Percentiles rank a stretch among this genome's conserved stretches.
Conservation (phyloP, 129 eudicot genomes). For the Artemisia tridentata region DNA sequence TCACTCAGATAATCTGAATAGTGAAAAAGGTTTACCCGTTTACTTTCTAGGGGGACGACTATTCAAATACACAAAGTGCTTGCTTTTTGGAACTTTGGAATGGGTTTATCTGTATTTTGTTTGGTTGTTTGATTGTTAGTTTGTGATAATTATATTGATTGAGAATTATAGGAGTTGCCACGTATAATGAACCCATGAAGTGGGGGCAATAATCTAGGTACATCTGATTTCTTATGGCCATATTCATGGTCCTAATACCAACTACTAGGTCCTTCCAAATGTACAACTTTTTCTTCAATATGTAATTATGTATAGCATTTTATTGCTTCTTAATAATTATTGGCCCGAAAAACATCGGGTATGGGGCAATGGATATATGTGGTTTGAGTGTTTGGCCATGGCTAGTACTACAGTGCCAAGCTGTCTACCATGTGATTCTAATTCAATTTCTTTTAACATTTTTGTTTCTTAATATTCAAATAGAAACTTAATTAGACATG, state of each 20-base stretch:
- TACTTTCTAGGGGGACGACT: no score
- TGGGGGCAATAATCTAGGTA: conserved; percentile 37
- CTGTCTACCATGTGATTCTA: conserved; percentile 38
- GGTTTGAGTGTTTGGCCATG: conserved; percentile 26
- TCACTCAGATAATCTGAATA: no score
- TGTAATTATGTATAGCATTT: conserved; percentile 19
- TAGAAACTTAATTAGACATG: not conserved
- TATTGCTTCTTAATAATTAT: not conserved
- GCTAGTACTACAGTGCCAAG: conserved; percentile 33
- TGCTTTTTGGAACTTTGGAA: not conserved
- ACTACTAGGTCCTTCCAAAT: conserved; percentile 18
- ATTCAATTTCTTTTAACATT: not conserved
- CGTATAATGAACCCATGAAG: conserved; percentile 20
- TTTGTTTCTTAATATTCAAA: not conserved
- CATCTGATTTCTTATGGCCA: conserved; percentile 35
- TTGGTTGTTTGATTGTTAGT: conserved; percentile 1
- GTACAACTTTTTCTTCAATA: conserved; percentile 22
- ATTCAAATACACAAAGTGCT: no score
- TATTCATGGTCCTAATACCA: conserved; percentile 38
- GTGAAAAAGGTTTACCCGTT: no score
- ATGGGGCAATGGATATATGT: not conserved
- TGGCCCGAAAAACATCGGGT: conserved; percentile 23
- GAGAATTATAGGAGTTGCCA: conserved; percentile 19
- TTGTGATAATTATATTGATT: not conserved
- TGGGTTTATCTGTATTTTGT: not conserved